A percentile compares a stretch with the other conserved stretches of the same genome.
Conservation (phyloP, 805 yeast genomes). For the Metschnikowia sp. region DNA sequence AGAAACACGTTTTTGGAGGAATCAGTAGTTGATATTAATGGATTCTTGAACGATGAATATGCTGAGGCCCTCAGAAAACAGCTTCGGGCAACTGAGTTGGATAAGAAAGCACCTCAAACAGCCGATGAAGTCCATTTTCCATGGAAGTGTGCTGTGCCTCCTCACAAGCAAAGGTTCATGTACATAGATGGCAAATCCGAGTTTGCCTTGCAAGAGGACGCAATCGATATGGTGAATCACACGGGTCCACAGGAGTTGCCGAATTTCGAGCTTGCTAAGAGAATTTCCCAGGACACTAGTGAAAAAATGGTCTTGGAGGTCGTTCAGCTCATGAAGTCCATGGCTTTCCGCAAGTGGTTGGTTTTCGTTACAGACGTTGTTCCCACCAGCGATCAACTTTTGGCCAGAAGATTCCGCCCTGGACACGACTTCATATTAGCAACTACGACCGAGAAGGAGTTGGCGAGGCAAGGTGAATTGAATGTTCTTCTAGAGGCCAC, state of each 20-base stretch:
- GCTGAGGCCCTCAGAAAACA: constrained; percentile 44
- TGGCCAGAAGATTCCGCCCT: constrained; percentile 87
- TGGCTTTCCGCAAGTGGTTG: constrained; percentile 69
- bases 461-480: constrained; percentile 35
- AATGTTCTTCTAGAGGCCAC: constrained; percentile 71
- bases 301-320: constrained; percentile 49
- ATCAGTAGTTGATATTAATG: constrained; percentile 64
- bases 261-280: constrained; percentile 45
- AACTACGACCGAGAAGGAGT: constrained; percentile 49
- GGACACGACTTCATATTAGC: constrained; percentile 94
- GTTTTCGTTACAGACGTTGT: constrained; percentile 56
- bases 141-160: constrained; percentile 91
- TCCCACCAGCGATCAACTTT: constrained; percentile 61
- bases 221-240: constrained; percentile 28
- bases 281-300: constrained; percentile 18
- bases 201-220: constrained; percentile 29
- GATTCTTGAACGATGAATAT: constrained; percentile 57
- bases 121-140: constrained; percentile 59
- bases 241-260: constrained; percentile 52
- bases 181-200: constrained; percentile 67
- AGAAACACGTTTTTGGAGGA: constrained; percentile 57
- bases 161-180: constrained; percentile 85
- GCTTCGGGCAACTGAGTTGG: constrained; percentile 58
- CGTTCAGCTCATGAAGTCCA: constrained; percentile 55
- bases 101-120: constrained; percentile 54